Evolutionary conservation across 1,284 basidiomycete genomes (phyloP), one percentile per base, ranked within the genome.

Genomic region (Heterobasidion parviporum): DNA sequence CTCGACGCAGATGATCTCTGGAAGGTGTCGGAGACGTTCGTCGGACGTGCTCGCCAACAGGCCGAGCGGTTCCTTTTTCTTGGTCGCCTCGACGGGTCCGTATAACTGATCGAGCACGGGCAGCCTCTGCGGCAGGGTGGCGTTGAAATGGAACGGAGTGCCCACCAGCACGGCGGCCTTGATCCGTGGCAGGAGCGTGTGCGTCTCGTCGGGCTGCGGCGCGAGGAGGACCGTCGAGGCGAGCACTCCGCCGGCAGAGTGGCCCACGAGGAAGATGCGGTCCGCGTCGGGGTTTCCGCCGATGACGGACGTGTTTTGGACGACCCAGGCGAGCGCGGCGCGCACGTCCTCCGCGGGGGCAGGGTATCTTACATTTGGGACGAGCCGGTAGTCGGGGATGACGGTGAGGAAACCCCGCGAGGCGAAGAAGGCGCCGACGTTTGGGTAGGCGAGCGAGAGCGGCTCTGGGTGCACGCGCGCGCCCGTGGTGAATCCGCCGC

Each of bases 1-100:
- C 45, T 76, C 71, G 3, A 83, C 63, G 57, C 81, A 59, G 33
- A 82, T 54, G 7, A 79, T 60, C 8, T 71, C 70, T 0, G 84
- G 82, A 8, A 83, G 64, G 15, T 54, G 59, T 7, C 64, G 57
- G 1, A 79, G 49, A 7, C 68, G 63, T 32, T 70, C 70, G 15
- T 65, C 33, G n/a, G 50, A 33, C 15, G 34, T 15, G 34, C 34
- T 34, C 18, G 8, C 35, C 15, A 51, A 33, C 12, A 51, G n/a
- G 14, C 35, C 35, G 6, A 51, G 35, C 6, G 16, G 18, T 34
- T 34, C 50, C 7, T 33, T 34, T 6, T 38, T 14, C 14, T 20
- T 10, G 14, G 33, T 35, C 20, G 12, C 50, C 32, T 51, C 20
- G 26, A 15, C 32, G 32, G n/a, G 15, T 8, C 50, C 50, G 33